Conservation (phyloP, 352 stramenopile genomes). For the Globisporangium takayamanum region DNA sequence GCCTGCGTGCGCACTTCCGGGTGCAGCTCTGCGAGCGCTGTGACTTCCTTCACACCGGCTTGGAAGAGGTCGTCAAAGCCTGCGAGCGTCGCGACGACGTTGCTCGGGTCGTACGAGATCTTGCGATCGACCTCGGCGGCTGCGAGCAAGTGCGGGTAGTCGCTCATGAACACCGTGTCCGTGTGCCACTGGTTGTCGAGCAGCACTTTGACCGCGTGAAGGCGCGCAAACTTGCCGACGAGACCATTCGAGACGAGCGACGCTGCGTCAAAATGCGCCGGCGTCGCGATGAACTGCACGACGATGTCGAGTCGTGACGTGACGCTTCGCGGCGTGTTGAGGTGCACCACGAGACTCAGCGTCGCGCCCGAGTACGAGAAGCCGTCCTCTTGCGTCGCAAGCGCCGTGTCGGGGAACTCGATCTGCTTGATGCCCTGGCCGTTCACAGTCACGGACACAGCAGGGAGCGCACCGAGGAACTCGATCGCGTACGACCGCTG, state of each 20-base stretch:
- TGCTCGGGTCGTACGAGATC: slow-evolving; percentile 18
- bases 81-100: slow-evolving; percentile 11
- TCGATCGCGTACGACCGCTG: slow-evolving; percentile 19
- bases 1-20: slow-evolving; percentile 12
- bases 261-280: slow-evolving; percentile 3
- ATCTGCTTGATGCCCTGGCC: slow-evolving; percentile 11
- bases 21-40: slow-evolving; percentile 9
- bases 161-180: slow-evolving; percentile 23
- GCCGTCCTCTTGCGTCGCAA: slow-evolving; percentile 1
- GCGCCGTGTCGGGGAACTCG: slow-evolving; percentile 7
- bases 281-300: slow-evolving; percentile 15
- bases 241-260: slow-evolving; percentile 13
- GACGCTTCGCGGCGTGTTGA: slow-evolving; percentile 9
- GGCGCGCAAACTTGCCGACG: slow-evolving; percentile 20
- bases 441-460: slow-evolving; percentile 16
- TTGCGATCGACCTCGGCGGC: slow-evolving; percentile 16
- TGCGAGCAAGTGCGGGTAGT: slow-evolving; percentile 21
- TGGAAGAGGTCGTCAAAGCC: slow-evolving; percentile 13
- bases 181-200: slow-evolving; percentile 22
- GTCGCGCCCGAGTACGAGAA: slow-evolving; percentile 20
- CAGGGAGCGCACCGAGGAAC: slow-evolving; percentile 16
- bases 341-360: slow-evolving; percentile 18
- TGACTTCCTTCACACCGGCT: slow-evolving; percentile 7
- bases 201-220: slow-evolving; percentile 23
- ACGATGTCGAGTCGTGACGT: neutral